These are phyloP conservation scores for Apiotrichum gracile DNA, from an alignment of 1,284 basidiomycete species.

Conservation along the genomic window DNA sequence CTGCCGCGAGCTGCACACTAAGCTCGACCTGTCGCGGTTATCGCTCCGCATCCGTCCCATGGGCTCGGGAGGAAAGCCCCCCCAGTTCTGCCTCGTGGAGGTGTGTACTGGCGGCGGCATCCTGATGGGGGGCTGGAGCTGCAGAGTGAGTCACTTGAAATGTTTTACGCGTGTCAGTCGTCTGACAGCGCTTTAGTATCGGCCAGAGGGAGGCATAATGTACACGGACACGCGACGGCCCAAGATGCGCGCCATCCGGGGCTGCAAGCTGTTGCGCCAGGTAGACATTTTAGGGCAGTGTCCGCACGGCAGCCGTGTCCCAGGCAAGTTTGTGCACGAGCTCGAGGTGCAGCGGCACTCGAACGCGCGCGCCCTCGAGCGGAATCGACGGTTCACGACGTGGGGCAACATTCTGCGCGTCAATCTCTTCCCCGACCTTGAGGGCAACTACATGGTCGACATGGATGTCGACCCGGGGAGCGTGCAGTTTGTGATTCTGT, in stretches of 20 bases:
- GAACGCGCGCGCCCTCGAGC: background rate
- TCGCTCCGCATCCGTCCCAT: background rate
- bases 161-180: no score
- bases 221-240: background rate
- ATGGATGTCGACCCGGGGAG: background rate
- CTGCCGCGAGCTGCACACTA: background rate
- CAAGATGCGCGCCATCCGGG: background rate
- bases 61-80: background rate
- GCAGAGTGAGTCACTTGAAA: no score
- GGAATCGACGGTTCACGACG: background rate
- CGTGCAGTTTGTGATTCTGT: background rate
- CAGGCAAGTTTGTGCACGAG: background rate
- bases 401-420: slow-evolving; percentile 1
- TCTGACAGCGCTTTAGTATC: no score
- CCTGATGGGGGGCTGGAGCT: background rate
- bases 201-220: background rate
- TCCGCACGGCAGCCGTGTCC: background rate
- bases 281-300: background rate
- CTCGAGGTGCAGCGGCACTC: background rate
- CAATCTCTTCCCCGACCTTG: background rate
- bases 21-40: background rate
- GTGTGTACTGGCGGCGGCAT: background rate
- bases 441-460: background rate
- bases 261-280: background rate
- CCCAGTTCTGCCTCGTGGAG: background rate